phyloP scores from a whole-genome alignment of 371 early-diverging fungal species.

The Lichtheimia ornata region DNA sequence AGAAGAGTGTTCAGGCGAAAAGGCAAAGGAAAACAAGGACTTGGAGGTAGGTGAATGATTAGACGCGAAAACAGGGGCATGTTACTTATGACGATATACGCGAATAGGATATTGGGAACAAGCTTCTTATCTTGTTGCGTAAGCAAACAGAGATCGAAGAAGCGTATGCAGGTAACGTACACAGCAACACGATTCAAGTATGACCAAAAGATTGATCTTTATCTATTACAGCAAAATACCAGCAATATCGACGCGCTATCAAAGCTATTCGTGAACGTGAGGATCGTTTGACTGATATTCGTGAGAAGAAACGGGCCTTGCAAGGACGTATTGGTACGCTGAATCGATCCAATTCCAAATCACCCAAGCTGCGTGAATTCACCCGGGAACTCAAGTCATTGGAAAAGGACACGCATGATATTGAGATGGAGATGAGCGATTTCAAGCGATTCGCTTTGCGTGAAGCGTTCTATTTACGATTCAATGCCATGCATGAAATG shows the following conservation, averaged over 20 bases:
- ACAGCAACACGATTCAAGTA: background rate
- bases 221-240: constrained; percentile 29
- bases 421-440: constrained; percentile 47
- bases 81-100: background rate
- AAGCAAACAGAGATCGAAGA: constrained; percentile 41
- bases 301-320: constrained; percentile 46
- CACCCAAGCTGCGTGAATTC: constrained; percentile 39
- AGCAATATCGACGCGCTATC: constrained; percentile 47
- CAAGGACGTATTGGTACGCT: constrained; percentile 38
- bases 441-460: constrained; percentile 52
- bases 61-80: background rate
- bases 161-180: constrained; percentile 35
- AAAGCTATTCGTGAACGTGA: constrained; percentile 51
- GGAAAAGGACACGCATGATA: constrained; percentile 42
- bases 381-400: constrained; percentile 38
- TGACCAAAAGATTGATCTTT: too few relatives aligned
- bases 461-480: constrained; percentile 52
- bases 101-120: constrained; percentile 38
- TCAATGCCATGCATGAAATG: constrained; percentile 49
- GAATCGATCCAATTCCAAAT: constrained; percentile 28
- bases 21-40: constrained; percentile 28
- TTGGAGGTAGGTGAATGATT: constrained; percentile 25
- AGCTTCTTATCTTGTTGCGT: constrained; percentile 27
- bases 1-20: constrained; percentile 29
- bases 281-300: constrained; percentile 35